These are phyloP conservation scores for Calonectria honghensis DNA, from an alignment of 2,329 filamentous ascomycete species.

Conservation along the genomic window DNA sequence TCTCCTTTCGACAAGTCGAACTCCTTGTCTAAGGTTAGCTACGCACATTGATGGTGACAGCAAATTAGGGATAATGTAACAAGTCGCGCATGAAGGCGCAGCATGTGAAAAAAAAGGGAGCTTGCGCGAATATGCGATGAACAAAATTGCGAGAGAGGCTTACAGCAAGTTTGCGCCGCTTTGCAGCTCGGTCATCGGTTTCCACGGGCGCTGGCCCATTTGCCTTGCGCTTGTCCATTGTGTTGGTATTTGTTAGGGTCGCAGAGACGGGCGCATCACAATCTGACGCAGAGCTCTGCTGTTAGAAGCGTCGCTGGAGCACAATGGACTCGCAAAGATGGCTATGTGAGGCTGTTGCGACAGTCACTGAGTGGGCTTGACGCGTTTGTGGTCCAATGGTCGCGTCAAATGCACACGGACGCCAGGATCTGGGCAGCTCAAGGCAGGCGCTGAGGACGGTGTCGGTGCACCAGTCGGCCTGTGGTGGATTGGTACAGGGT, in stretches of 20 bases:
- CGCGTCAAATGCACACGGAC: conserved; percentile 51
- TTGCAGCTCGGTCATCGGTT: conserved; percentile 71
- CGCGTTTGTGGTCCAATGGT: conserved; percentile 55
- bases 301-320: conserved; percentile 43
- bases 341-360: conserved; percentile 46
- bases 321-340: conserved; percentile 56
- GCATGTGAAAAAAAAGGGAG: neutral
- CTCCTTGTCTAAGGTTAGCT: conserved; percentile 53
- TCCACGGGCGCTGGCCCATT: conserved; percentile 67
- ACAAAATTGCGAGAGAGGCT: conserved; percentile 59
- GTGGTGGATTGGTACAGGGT: conserved; percentile 5
- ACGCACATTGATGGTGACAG: conserved; percentile 3
- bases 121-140: conserved; percentile 10
- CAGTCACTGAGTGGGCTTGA: conserved; percentile 54
- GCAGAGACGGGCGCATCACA: conserved; percentile 56
- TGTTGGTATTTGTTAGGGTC: conserved; percentile 51
- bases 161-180: conserved; percentile 73
- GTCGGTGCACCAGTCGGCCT: conserved; percentile 19
- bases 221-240: conserved; percentile 77
- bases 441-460: conserved; percentile 14
- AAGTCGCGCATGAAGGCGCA: conserved; percentile 34
- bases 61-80: conserved; percentile 1
- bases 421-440: conserved; percentile 33
- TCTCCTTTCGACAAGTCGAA: conserved; percentile 75
- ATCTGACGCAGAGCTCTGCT: conserved; percentile 31